These are phyloP conservation scores for Gnomoniopsis smithogilvyi DNA, from an alignment of 2,329 filamentous ascomycete species.

Conservation along the genomic window DNA sequence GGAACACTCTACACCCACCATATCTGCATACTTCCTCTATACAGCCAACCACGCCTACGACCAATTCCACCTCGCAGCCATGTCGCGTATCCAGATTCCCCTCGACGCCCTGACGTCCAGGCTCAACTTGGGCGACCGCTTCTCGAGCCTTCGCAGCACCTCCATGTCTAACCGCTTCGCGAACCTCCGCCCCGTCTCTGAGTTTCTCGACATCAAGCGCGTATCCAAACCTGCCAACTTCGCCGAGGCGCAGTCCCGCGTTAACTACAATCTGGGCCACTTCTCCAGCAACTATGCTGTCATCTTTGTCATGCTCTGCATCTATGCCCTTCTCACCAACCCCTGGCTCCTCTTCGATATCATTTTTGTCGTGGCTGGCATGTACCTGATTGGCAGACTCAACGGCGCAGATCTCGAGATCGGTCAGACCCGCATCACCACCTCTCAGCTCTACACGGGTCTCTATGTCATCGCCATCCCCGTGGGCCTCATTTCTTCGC, in stretches of 20 bases:
- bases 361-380: conserved; percentile 76
- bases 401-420: conserved; percentile 85
- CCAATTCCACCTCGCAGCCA: conserved; percentile 32
- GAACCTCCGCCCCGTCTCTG: conserved; percentile 84
- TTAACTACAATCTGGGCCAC: conserved; percentile 96
- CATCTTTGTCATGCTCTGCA: conserved; percentile 89
- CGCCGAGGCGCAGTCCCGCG: conserved; percentile 79
- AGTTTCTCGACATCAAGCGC: conserved; percentile 96
- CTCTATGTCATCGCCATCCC: conserved; percentile 81
- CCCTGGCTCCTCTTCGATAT: conserved; percentile 86
- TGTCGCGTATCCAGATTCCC: conserved; percentile 90
- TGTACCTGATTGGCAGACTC: conserved; percentile 89
- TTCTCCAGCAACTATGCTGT: conserved; percentile 98
- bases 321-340: conserved; percentile 94
- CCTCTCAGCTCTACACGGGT: conserved; percentile 90
- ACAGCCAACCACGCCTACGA: not conserved
- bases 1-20: not conserved
- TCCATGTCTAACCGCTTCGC: conserved; percentile 80
- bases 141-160: conserved; percentile 77
- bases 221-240: conserved; percentile 94
- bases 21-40: not conserved
- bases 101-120: conserved; percentile 88
- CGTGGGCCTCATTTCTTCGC: conserved; percentile 79
- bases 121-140: conserved; percentile 80
- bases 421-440: conserved; percentile 76